Evolutionary conservation across 768 basidiomycete genomes (phyloP).

Genomic region (Calocybe cyanea): DNA sequence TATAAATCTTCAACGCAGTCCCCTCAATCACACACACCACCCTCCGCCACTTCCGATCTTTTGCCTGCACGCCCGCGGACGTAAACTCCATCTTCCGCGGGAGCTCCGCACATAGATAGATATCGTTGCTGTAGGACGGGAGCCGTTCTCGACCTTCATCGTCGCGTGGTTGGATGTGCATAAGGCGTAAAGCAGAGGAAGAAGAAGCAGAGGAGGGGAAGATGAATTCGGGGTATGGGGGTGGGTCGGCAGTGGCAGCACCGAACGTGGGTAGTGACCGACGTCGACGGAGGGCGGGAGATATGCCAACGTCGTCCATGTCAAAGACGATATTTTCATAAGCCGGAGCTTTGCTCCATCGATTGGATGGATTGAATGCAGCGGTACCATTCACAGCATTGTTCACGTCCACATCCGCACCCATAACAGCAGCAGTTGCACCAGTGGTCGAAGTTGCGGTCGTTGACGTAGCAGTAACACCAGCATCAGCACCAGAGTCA

Average conservation of each 20-base stretch:
- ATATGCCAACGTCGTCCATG: neutral
- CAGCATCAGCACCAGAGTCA: neutral
- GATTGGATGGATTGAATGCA: too few species aligned
- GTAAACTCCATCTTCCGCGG: constrained; percentile 93
- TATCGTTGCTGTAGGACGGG: constrained; percentile 76
- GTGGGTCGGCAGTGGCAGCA: constrained; percentile 52
- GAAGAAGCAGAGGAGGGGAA: constrained; percentile 18
- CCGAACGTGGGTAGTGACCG: constrained; percentile 71
- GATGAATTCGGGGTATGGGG: constrained; percentile 51
- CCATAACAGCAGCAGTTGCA: too few species aligned
- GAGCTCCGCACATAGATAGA: constrained; percentile 79
- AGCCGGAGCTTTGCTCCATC: constrained; percentile 28
- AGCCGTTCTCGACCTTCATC: constrained; percentile 84
- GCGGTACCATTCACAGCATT: constrained; percentile 11
- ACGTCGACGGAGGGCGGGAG: constrained; percentile 44
- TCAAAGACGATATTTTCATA: constrained; percentile 31
- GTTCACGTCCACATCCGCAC: neutral
- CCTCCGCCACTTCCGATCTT: constrained; percentile 89
- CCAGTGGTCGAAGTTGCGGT: neutral
- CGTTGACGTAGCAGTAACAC: neutral
- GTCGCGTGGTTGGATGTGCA: constrained; percentile 47
- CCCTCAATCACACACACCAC: constrained; percentile 89
- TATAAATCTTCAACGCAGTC: constrained; percentile 80
- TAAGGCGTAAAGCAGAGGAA: constrained; percentile 20
- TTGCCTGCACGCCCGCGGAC: constrained; percentile 79